These are phyloP conservation scores for Solanum lignicaule DNA, from an alignment of 257 asterid species.

Conservation along the genomic window DNA sequence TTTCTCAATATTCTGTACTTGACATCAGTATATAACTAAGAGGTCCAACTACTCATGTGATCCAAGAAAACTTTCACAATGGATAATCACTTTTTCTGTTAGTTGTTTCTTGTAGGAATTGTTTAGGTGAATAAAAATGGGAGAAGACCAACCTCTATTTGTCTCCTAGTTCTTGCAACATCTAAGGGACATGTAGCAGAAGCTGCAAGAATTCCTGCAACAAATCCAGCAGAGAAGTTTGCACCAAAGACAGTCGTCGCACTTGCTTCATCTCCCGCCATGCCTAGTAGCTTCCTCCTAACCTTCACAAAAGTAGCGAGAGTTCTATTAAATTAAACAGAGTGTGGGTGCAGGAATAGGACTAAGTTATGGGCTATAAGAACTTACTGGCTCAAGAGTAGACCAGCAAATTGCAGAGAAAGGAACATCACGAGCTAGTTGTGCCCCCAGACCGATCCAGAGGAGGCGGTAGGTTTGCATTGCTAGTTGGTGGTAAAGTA, in stretches of 20 bases:
- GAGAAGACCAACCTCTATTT: constrained; percentile 57
- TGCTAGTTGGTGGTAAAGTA: constrained; percentile 7
- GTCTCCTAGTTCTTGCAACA: constrained; percentile 77
- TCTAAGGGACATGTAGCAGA: constrained; percentile 72
- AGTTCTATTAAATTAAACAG: not conserved
- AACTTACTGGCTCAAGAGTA: constrained; percentile 74
- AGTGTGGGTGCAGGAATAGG: not conserved
- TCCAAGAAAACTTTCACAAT: not conserved
- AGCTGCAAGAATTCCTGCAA: constrained; percentile 85
- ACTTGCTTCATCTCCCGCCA: constrained; percentile 41
- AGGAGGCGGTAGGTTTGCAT: constrained; percentile 51
- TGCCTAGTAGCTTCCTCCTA: constrained; percentile 49
- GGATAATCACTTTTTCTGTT: not conserved
- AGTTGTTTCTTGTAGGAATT: not conserved
- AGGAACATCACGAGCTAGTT: constrained; percentile 90
- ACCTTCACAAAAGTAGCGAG: constrained; percentile 33
- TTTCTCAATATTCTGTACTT: not conserved
- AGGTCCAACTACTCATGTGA: not conserved
- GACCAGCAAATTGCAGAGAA: constrained; percentile 94
- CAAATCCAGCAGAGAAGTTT: constrained; percentile 65
- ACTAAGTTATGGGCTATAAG: not conserved
- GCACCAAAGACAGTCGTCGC: constrained; percentile 46
- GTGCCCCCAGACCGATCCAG: constrained; percentile 94
- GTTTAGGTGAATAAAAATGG: not conserved
- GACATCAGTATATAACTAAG: not conserved